phyloP scores from a whole-genome alignment of 257 asterid genomes.

The Solanum peruvianum region DNA sequence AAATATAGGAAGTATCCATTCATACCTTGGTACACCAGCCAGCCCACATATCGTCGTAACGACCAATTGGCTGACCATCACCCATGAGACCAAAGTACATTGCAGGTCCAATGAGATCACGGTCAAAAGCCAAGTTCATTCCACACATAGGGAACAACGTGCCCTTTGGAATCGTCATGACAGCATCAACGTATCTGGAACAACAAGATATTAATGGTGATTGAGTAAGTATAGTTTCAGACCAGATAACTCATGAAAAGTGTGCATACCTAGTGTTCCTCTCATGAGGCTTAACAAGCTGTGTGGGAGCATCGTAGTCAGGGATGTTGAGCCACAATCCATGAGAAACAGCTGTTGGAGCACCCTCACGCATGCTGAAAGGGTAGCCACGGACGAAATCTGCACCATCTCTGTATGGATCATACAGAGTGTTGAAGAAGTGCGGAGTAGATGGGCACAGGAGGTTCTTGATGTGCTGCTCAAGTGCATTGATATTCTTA shows the following conservation, averaged over 20 bases:
- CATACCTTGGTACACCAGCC: slow-evolving; percentile 83
- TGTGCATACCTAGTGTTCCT: slow-evolving; percentile 44
- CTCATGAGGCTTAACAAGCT: slow-evolving; percentile 81
- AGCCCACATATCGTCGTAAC: slow-evolving; percentile 89
- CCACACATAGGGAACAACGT: slow-evolving; percentile 77
- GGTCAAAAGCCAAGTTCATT: slow-evolving; percentile 67
- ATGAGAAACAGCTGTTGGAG: slow-evolving; percentile 59
- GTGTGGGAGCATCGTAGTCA: slow-evolving; percentile 81
- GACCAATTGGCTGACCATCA: slow-evolving; percentile 84
- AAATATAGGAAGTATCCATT: not conserved
- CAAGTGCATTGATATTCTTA: slow-evolving; percentile 60
- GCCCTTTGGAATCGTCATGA: slow-evolving; percentile 71
- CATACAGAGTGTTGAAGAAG: slow-evolving; percentile 77
- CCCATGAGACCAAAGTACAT: slow-evolving; percentile 94
- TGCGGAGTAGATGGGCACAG: slow-evolving; percentile 57
- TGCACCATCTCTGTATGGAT: slow-evolving; percentile 70
- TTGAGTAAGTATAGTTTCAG: not conserved
- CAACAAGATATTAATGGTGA: not conserved
- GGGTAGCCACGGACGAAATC: slow-evolving; percentile 87
- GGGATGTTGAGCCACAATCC: slow-evolving; percentile 84
- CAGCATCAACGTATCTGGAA: slow-evolving; percentile 66
- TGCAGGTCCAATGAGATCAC: slow-evolving; percentile 81
- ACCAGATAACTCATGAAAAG: not conserved
- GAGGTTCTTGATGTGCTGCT: slow-evolving; percentile 73
- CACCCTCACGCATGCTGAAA: slow-evolving; percentile 79